phyloP scores from a whole-genome alignment of 768 basidiomycete species.

The Glaciozyma martinii region DNA sequence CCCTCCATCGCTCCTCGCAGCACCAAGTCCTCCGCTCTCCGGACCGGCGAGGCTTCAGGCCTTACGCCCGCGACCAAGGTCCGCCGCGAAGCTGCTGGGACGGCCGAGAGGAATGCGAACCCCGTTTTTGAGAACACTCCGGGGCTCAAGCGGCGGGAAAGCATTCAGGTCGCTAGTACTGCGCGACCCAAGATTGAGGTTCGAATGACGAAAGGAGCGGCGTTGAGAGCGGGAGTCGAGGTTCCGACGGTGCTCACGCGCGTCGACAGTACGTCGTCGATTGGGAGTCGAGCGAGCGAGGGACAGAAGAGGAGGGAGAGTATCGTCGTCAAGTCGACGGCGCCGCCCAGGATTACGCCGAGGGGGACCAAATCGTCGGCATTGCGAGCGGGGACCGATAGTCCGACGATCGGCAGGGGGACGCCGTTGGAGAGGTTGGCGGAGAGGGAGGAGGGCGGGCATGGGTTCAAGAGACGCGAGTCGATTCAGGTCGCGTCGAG shows the following conservation, averaged over 20 bases:
- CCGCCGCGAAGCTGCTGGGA: not conserved
- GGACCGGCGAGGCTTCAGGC: not conserved
- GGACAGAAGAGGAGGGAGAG: not conserved
- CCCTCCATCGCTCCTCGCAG: slow-evolving; percentile 16
- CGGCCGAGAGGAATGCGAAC: not conserved
- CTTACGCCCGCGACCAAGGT: not conserved
- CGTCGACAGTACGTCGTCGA: not conserved
- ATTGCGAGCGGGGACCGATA: not conserved
- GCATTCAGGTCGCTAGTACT: slow-evolving; percentile 1
- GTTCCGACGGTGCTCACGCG: not conserved
- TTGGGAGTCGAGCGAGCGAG: not conserved
- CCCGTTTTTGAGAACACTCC: not conserved
- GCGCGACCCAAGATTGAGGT: not conserved
- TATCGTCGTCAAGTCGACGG: not conserved
- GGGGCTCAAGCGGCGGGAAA: not conserved
- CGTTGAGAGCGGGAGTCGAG: not conserved
- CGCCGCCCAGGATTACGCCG: not conserved
- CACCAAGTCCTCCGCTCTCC: slow-evolving; percentile 7
- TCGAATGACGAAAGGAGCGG: not conserved
- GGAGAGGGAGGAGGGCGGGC: not conserved
- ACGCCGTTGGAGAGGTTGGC: not conserved
- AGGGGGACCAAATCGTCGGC: not conserved
- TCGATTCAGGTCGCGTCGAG: not conserved
- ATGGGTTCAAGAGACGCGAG: not conserved
- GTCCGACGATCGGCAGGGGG: not conserved